Conservation (phyloP, 192 early-diverging fungal genomes). For the Chytriomyces hyalinus region DNA sequence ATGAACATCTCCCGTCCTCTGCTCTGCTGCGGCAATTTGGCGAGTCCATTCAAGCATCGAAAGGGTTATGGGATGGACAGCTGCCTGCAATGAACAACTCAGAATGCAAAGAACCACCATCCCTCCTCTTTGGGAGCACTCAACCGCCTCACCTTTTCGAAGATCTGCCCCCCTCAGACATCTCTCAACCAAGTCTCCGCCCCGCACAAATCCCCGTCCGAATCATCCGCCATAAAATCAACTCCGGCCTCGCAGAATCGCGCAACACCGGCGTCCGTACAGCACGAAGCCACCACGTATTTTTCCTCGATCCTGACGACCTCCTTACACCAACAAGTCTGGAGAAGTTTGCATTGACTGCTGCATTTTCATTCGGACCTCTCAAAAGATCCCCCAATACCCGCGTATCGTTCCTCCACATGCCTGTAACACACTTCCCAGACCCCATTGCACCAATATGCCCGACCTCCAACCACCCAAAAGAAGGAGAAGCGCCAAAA, state of each 20-base stretch:
- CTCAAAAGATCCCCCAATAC: not conserved
- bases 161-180: constrained; percentile 3
- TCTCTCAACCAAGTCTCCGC: not conserved
- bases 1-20: not conserved
- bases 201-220: constrained; percentile 25
- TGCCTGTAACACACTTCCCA: constrained; percentile 36
- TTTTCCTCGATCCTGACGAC: constrained; percentile 50
- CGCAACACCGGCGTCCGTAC: constrained; percentile 42
- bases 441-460: constrained; percentile 14
- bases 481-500: not conserved
- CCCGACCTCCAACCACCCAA: not conserved
- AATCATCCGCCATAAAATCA: constrained; percentile 31
- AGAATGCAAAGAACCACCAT: not conserved
- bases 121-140: constrained; percentile 13
- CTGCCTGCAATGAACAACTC: constrained; percentile 11
- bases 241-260: constrained; percentile 42
- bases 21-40: not conserved
- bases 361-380: not conserved
- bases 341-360: constrained; percentile 37
- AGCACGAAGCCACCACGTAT: constrained; percentile 25
- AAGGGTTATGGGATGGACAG: constrained; percentile 10
- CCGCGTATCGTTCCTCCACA: constrained; percentile 14
- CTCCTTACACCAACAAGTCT: constrained; percentile 31
- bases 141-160: constrained; percentile 6
- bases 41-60: not conserved